Percentiles rank a stretch among this genome's conserved stretches.
Conservation (phyloP, 148 eudicot species). For the Vaccinium darrowii region DNA sequence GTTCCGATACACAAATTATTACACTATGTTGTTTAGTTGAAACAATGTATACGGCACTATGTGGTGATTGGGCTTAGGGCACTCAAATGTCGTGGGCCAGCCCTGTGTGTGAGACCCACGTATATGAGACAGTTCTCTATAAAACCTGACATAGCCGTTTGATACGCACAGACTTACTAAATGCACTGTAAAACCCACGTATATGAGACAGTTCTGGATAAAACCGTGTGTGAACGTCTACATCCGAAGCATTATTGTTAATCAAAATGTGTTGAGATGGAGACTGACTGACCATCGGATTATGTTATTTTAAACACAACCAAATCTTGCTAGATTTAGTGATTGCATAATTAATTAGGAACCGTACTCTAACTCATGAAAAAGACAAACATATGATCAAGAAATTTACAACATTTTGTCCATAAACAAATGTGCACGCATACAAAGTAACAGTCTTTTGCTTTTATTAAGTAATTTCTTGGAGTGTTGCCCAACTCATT, state of each 20-base stretch:
- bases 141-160: background rate
- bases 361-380: conserved; percentile 11
- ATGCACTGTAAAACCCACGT: background rate
- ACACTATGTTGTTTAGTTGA: too few species aligned
- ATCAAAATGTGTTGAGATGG: background rate
- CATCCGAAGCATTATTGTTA: background rate
- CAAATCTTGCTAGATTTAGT: conserved; percentile 22
- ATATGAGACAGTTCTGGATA: background rate
- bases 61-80: too few species aligned
- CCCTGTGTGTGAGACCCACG: too few species aligned
- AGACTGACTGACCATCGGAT: conserved; percentile 2
- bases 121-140: too few species aligned
- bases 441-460: conserved; percentile 6
- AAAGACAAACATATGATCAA: background rate
- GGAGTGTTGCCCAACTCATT: conserved; percentile 12
- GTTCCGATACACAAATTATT: too few species aligned
- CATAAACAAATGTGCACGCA: background rate
- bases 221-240: background rate
- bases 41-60: too few species aligned
- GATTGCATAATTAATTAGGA: conserved; percentile 4
- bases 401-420: background rate
- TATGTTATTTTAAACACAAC: background rate
- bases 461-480: background rate
- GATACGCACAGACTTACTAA: background rate
- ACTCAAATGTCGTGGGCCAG: too few species aligned